Evolutionary conservation across 2,329 filamentous ascomycete genomes (phyloP), one percentile per base, ranked within the genome.

Genomic region (Cladosporium phlei): DNA sequence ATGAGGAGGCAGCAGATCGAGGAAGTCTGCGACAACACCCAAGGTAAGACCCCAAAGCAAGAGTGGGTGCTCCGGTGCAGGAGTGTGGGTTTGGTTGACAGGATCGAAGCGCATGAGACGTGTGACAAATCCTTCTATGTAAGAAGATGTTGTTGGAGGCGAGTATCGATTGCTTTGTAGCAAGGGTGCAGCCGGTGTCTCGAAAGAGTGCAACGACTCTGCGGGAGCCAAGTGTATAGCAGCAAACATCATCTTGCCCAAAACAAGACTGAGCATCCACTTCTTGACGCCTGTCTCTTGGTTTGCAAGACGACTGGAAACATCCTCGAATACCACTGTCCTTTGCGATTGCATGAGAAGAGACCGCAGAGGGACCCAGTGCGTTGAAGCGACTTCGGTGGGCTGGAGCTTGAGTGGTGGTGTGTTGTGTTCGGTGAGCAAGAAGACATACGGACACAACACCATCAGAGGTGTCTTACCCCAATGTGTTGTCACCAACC

Each of bases 31-130:
- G 29, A 85, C 64, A 24, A 86, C 77, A 4, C 82, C 82, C 1
- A 86, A 68, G 0, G 83, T 85, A 25, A 86, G 62, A 0, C 83
- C 83, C 83, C 83, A 86, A 1, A 86, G 75, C 9, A 85, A 64
- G 2, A 86, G 66, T 2, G 80, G 78, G 20, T 52, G 61, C 55
- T 54, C 63, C 61, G 52, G 68, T 56, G 53, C 45, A 52, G 65
- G 58, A 58, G 65, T 39, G 1, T 55, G 55, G n/a, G 49, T 58
- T 30, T 58, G 59, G 22, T 57, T 55, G 45, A 62, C 58, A 39
- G 61, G 38, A 27, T 63, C 60, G 14, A 53, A 53, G 21, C 53
- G 50, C 38, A 52, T 56, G 2, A 59, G 28, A 25, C 53, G 43
- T 8, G 38, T 52, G 5, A 49, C 35, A 3, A 58, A 37, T 8